These are phyloP conservation scores for Serendipita sp. DNA, from an alignment of 768 basidiomycete genomes.

Conservation along the genomic window DNA sequence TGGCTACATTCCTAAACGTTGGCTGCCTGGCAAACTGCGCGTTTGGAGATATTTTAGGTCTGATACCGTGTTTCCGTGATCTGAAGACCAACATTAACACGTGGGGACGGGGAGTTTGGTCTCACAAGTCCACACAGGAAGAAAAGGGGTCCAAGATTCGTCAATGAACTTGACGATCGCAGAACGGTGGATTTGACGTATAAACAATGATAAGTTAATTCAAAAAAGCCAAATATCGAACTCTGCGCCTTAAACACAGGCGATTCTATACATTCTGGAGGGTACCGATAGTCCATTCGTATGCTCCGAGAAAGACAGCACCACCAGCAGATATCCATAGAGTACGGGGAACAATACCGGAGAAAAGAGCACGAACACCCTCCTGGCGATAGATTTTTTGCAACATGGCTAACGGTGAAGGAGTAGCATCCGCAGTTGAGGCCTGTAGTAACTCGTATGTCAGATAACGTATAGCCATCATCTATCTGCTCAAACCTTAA, in stretches of 20 bases:
- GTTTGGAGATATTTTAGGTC: too few species aligned
- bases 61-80: too few species aligned
- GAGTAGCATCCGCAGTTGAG: constrained; percentile 31
- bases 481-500: constrained; percentile 37
- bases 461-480: constrained; percentile 1
- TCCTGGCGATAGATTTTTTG: constrained; percentile 53
- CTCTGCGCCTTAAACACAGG: too few species aligned
- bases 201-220: too few species aligned
- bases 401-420: constrained; percentile 43
- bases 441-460: constrained; percentile 29
- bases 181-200: too few species aligned
- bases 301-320: constrained; percentile 93
- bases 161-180: too few species aligned
- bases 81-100: too few species aligned
- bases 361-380: constrained; percentile 61
- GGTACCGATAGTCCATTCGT: constrained; percentile 51
- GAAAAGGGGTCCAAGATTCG: too few species aligned
- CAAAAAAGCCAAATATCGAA: too few species aligned
- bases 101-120: too few species aligned
- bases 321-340: constrained; percentile 95
- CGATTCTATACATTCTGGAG: background rate
- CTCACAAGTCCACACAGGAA: too few species aligned
- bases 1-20: background rate
- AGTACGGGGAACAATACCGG: constrained; percentile 81
- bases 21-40: too few species aligned